phyloP scores from a whole-genome alignment of 202 grass and related monocot genomes.

The Hordeum pubiflorum region DNA sequence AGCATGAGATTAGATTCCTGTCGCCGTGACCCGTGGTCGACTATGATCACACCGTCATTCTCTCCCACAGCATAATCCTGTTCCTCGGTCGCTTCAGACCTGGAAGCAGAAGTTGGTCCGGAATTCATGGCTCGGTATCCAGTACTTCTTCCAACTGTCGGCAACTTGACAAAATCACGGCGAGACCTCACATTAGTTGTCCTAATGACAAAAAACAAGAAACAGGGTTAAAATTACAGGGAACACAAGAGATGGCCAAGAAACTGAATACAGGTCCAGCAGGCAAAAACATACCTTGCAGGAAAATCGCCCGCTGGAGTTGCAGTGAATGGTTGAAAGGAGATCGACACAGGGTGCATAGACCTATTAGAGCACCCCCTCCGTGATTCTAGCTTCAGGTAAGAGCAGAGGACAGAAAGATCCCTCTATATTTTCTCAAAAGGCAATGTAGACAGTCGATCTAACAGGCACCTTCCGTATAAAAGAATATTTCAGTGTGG shows the following conservation, averaged over 20 bases:
- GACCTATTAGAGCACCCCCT: background rate
- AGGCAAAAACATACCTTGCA: background rate
- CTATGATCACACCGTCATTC: constrained; percentile 74
- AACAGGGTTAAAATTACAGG: background rate
- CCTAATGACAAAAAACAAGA: constrained; percentile 25
- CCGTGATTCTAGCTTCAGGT: background rate
- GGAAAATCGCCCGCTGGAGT: background rate
- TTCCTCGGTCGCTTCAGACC: background rate
- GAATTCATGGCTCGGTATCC: constrained; percentile 26
- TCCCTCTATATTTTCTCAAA: background rate
- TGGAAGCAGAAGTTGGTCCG: background rate
- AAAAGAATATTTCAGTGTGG: background rate
- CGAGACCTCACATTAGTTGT: constrained; percentile 9
- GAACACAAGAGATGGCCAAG: background rate
- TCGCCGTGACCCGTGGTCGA: constrained; percentile 86
- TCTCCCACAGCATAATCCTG: constrained; percentile 31
- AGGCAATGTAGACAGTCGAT: background rate
- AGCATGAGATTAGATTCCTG: constrained; percentile 91
- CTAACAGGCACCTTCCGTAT: background rate
- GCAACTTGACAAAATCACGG: constrained; percentile 24
- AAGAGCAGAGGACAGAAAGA: background rate
- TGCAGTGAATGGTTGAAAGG: background rate
- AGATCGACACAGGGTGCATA: constrained; percentile 26
- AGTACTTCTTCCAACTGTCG: constrained; percentile 16
- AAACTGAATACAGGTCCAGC: background rate